Evolutionary conservation across 495 filamentous ascomycete species (phyloP).

Genomic region (Poronia punctata): DNA sequence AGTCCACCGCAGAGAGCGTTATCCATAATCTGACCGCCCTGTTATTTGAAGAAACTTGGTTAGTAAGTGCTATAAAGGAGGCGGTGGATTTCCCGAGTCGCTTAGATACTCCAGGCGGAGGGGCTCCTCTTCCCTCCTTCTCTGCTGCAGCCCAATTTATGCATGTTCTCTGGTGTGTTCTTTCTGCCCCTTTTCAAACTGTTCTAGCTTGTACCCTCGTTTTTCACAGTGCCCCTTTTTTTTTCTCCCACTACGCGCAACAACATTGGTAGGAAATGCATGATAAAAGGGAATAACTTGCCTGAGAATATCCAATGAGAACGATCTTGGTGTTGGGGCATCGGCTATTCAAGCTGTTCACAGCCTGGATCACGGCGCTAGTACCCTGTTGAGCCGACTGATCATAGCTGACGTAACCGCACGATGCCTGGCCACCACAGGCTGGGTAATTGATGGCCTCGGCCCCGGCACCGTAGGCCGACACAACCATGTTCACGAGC

Average conservation of each 20-base stretch:
- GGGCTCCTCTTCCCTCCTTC: too few relatives aligned
- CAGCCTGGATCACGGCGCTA: slow-evolving; percentile 45
- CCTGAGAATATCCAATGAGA: slow-evolving; percentile 51
- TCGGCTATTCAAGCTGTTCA: slow-evolving; percentile 44
- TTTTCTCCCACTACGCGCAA: too few relatives aligned
- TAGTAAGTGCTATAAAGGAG: not conserved
- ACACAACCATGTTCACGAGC: slow-evolving; percentile 43
- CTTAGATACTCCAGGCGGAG: too few relatives aligned
- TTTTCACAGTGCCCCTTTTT: too few relatives aligned
- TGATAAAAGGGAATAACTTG: too few relatives aligned
- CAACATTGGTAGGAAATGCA: too few relatives aligned
- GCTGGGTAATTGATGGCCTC: slow-evolving; percentile 48
- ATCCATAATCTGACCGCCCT: slow-evolving; percentile 60
- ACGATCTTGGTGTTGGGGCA: slow-evolving; percentile 55
- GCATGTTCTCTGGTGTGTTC: too few relatives aligned
- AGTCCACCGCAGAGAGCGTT: slow-evolving; percentile 55
- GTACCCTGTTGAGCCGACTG: slow-evolving; percentile 47
- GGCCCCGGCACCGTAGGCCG: slow-evolving; percentile 48
- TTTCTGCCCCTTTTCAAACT: too few relatives aligned
- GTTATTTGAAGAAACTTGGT: not conserved
- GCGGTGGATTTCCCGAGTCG: too few relatives aligned
- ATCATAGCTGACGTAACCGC: slow-evolving; percentile 47
- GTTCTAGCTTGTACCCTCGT: too few relatives aligned
- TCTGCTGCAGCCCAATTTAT: too few relatives aligned
- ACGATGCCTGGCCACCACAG: slow-evolving; percentile 46